Conservation (phyloP, 805 yeast species). For the Candida nemodendra region DNA sequence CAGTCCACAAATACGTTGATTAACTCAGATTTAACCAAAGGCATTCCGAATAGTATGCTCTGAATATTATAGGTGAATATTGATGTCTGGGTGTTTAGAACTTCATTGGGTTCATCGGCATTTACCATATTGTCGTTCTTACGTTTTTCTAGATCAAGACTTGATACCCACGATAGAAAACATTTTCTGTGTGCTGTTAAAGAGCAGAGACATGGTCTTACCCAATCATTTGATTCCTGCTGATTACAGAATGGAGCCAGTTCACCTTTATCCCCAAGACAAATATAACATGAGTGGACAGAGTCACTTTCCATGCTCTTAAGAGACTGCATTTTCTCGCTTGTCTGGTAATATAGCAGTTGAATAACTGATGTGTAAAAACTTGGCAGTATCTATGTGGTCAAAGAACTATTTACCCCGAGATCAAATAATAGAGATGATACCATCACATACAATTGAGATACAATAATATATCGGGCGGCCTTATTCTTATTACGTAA, state of each 20-base stretch:
- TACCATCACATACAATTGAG: no score
- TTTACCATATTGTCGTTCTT: conserved; percentile 8
- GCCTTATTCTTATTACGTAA: no score
- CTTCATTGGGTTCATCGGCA: conserved; percentile 1
- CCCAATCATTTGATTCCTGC: conserved; percentile 38
- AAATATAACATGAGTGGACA: conserved; percentile 27
- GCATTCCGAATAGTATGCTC: conserved; percentile 17
- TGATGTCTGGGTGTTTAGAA: conserved; percentile 8
- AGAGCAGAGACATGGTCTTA: conserved; percentile 45
- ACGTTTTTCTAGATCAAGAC: conserved; percentile 26
- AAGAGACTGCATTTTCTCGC: conserved; percentile 20
- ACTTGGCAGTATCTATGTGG: no score
- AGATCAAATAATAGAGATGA: no score
- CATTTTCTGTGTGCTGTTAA: conserved; percentile 46
- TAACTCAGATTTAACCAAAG: conserved; percentile 19
- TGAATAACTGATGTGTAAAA: no score
- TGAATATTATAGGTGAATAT: conserved; percentile 16
- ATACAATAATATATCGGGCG: no score
- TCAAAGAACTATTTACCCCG: no score
- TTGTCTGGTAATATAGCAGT: not conserved
- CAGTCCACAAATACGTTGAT: conserved; percentile 30
- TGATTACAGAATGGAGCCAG: conserved; percentile 32
- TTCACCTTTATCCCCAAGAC: conserved; percentile 31
- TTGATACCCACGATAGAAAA: conserved; percentile 40
- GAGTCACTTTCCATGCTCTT: conserved; percentile 10